These are phyloP conservation scores for Carex scoparia DNA, from an alignment of 176 grass and related monocot genomes.

Conservation along the genomic window DNA sequence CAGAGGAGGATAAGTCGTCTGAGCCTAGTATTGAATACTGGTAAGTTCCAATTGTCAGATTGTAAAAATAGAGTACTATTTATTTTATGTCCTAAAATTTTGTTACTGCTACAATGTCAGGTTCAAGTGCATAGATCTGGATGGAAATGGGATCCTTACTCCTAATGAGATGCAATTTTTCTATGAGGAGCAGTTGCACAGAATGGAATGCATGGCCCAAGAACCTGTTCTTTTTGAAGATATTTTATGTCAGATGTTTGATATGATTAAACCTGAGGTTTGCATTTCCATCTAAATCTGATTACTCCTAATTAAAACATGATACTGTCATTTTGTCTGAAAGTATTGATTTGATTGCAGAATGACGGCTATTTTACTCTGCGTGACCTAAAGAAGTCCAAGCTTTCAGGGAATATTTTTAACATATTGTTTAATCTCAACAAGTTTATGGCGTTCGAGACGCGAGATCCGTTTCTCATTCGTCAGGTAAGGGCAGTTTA, in stretches of 20 bases:
- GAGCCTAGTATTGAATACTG: constrained; percentile 99
- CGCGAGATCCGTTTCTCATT: constrained; percentile 95
- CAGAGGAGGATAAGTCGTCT: constrained; percentile 96
- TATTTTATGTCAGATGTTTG: constrained; percentile 98
- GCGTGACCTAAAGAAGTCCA: constrained; percentile 71
- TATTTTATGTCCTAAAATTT: not conserved
- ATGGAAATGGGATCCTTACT: constrained; percentile 93
- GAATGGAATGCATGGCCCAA: constrained; percentile 99
- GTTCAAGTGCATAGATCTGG: constrained; percentile 99
- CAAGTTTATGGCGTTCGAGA: constrained; percentile 99
- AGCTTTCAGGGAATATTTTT: constrained; percentile 99
- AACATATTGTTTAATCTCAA: constrained; percentile 99
- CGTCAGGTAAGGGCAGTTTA: constrained; percentile 61
- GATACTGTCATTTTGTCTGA: constrained; percentile 21
- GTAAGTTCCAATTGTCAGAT: constrained; percentile 41
- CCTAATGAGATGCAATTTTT: constrained; percentile 99
- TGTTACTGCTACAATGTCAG: constrained; percentile 38
- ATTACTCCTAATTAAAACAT: constrained; percentile 2
- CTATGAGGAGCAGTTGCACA: constrained; percentile 97
- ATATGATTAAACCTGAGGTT: constrained; percentile 99
- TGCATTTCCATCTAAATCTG: constrained; percentile 5
- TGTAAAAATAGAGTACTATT: constrained; percentile 7
- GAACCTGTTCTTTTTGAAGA: constrained; percentile 99
- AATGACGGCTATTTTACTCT: constrained; percentile 83
- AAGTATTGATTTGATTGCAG: constrained; percentile 44